A percentile compares a stretch with the other conserved stretches of the same genome.
Conservation (phyloP, 805 yeast genomes). For the Schizosaccharomyces japonicus region DNA sequence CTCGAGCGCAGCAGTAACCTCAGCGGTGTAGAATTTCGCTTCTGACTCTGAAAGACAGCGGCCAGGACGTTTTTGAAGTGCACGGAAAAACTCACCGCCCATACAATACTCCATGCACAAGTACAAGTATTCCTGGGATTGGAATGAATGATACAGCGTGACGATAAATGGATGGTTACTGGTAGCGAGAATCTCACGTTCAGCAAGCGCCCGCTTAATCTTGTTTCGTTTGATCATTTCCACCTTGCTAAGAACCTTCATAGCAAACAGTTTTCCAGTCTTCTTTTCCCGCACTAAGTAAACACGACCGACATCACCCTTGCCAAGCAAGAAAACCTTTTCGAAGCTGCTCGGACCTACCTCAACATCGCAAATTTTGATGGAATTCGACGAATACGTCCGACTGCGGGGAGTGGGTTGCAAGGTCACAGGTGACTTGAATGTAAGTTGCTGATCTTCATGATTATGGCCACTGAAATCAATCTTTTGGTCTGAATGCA, state of each 20-base stretch:
- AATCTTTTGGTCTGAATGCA: too few species aligned
- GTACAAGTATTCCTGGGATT: slow-evolving; percentile 71
- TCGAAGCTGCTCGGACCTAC: slow-evolving; percentile 77
- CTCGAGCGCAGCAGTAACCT: slow-evolving; percentile 89
- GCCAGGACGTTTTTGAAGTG: slow-evolving; percentile 69
- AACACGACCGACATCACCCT: slow-evolving; percentile 95
- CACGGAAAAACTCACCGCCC: slow-evolving; percentile 97
- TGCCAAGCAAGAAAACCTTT: slow-evolving; percentile 70
- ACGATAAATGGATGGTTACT: slow-evolving; percentile 94
- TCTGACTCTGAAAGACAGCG: slow-evolving; percentile 71
- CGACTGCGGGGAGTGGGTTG: too few species aligned
- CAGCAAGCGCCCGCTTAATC: slow-evolving; percentile 82
- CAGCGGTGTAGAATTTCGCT: slow-evolving; percentile 86
- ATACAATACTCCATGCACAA: slow-evolving; percentile 96
- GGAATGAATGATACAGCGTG: slow-evolving; percentile 86
- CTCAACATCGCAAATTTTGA: slow-evolving; percentile 48
- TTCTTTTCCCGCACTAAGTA: slow-evolving; percentile 67
- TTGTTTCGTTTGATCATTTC: slow-evolving; percentile 92
- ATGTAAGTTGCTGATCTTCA: too few species aligned
- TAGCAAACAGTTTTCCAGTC: slow-evolving; percentile 57
- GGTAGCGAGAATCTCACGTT: slow-evolving; percentile 86
- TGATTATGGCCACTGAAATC: too few species aligned
- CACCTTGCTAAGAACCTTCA: slow-evolving; percentile 65
- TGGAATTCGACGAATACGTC: slow-evolving; percentile 50
- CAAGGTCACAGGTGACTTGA: too few species aligned